phyloP scores from a whole-genome alignment of 306 rosid species.

The Begonia masoniana region DNA sequence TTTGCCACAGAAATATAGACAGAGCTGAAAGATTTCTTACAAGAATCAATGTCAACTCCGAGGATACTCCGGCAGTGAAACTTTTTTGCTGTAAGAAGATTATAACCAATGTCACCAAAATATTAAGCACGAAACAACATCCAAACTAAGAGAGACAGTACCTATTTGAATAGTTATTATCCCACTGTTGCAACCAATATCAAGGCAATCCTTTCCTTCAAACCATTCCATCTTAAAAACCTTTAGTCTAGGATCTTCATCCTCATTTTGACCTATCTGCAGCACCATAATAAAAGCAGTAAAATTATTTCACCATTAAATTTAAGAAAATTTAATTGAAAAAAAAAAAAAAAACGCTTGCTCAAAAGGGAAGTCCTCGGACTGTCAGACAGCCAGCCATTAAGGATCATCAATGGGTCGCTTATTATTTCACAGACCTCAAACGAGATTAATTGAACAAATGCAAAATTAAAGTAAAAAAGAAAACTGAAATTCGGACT shows the following conservation, averaged over 20 bases:
- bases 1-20: too few species aligned
- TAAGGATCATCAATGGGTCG: too few species aligned
- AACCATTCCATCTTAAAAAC: conserved; percentile 76
- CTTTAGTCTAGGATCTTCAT: conserved; percentile 74
- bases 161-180: conserved; percentile 69
- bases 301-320: background rate
- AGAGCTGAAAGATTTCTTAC: conserved; percentile 24
- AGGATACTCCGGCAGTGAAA: conserved; percentile 64
- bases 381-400: too few species aligned
- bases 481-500: background rate
- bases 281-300: conserved; percentile 7
- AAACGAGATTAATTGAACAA: too few species aligned
- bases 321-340: background rate
- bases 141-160: conserved; percentile 9
- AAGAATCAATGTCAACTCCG: conserved; percentile 79
- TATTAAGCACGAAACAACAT: background rate
- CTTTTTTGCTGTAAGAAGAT: conserved; percentile 44
- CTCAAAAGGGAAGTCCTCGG: too few species aligned
- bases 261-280: conserved; percentile 49
- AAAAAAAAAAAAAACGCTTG: too few species aligned
- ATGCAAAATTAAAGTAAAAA: background rate
- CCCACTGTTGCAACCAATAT: conserved; percentile 81
- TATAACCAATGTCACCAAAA: background rate
- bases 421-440: too few species aligned
- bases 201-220: conserved; percentile 78